Evolutionary conservation across 805 yeast genomes (phyloP), one percentile per base, ranked within the genome.

Genomic region (Cyberlindnera samutprakarnensis): DNA sequence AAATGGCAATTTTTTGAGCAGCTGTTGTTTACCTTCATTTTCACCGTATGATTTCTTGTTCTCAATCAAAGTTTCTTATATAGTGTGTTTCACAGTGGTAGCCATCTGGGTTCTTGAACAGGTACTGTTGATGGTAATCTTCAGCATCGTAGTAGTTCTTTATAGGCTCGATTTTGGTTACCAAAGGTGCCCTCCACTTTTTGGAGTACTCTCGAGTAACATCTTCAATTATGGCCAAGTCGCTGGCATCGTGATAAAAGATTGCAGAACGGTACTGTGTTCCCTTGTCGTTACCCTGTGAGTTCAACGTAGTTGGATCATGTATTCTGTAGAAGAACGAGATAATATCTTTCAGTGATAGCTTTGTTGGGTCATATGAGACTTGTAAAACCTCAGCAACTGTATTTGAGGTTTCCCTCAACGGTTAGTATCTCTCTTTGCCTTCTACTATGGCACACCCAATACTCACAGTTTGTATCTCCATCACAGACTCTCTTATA

Each of bases 31-130:
- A n/a, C n/a, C n/a, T n/a, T n/a, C n/a, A n/a, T n/a, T n/a, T n/a
- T n/a, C n/a, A n/a, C n/a, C n/a, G n/a, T n/a, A n/a, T n/a, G n/a
- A n/a, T n/a, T n/a, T n/a, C n/a, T n/a, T n/a, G n/a, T n/a, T n/a
- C 21, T 8, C 21, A 19, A 25, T 42, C 44, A 62, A 19, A 62
- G 33, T 63, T 59, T 60, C 97, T 77, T 33, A 84, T 54, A 45
- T 70, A 87, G 52, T 90, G 97, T 4, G 90, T 76, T 14, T 95
- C 90, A 54, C 97, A 90, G 37, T 82, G 84, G 56, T 88, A 86
- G 5, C 96, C 96, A 5, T 62, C 57, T 3, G 96, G 94, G 54
- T 90, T 86, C 49, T 74, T 77, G 35, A 69, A 68, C 47, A 90
- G 64, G 54, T 92, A 90, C 39, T 68, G 51, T 54, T 90, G 97